Evolutionary conservation across 306 rosid genomes (phyloP), one percentile per base, ranked within the genome.

Genomic region (Malus orientalis): DNA sequence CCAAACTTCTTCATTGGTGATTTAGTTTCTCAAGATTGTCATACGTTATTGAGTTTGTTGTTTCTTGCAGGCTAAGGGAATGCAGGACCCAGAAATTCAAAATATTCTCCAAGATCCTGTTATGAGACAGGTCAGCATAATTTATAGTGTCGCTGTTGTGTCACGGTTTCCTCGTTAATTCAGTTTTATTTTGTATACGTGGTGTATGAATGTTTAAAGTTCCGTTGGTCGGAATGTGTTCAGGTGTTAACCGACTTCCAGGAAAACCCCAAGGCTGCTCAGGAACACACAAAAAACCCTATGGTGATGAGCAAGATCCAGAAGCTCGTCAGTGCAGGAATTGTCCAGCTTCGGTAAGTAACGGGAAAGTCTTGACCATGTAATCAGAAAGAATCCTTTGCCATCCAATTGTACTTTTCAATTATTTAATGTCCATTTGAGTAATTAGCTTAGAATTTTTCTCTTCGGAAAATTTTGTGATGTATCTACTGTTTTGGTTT

Each of bases 81-180:
- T 95, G 97, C 97, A 93, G 83, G 99, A 95, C 79, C 99, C 99
- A 33, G 99, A 95, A 85, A 87, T 95, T 57, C 99, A 95, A 81
- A 95, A 82, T 84, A 95, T 95, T 69, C 96, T 95, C 36, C 89
- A 89, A 55, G 99, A 95, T 79, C 99, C 99, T 67, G 96, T 95
- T n/a, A 95, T 95, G 99, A 89, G 99, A 92, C 99, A 95, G 97
- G 99, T 89, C 57, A 22, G 73, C 15, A 55, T 14, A 64, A 47
- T 55, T 72, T 44, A n/a, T 25, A 18, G 18, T 15, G 10, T 81
- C 23, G 3, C 25, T 12, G 8, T 64, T 20, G 51, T n/a, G 32
- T 55, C 4, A n/a, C 11, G 20, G 1, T 68, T 42, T 10, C 45
- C 45, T 42, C 45, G 33, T 29, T 16, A 36, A 45, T 54, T 11